Percentiles rank a stretch among this genome's conserved stretches.
These are phyloP conservation scores for Brassica incana DNA, from an alignment of 345 rosid genomes.

Conservation along the genomic window DNA sequence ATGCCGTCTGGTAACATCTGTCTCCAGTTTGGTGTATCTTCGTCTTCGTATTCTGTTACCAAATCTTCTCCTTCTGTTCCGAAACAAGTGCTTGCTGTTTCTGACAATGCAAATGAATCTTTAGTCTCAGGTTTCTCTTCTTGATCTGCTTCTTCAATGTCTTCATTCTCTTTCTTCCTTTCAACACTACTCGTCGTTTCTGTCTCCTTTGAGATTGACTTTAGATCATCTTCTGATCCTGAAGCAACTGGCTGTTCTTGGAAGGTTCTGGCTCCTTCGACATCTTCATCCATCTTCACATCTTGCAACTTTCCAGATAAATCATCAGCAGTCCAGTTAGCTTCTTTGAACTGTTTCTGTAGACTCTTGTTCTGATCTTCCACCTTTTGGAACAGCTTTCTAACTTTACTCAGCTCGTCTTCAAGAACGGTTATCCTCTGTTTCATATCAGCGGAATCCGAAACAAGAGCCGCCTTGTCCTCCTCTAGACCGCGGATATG, in stretches of 20 bases:
- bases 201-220: slow-evolving; percentile 24
- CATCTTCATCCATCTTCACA: slow-evolving; percentile 57
- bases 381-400: slow-evolving; percentile 48
- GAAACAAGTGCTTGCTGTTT: slow-evolving; percentile 41
- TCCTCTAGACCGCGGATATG: slow-evolving; percentile 57
- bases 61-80: slow-evolving; percentile 44
- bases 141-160: slow-evolving; percentile 16
- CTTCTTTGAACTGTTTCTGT: slow-evolving; percentile 53
- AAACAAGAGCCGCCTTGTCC: slow-evolving; percentile 55
- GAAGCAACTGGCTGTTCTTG: slow-evolving; percentile 20
- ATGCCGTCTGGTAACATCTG: slow-evolving; percentile 58
- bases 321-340: slow-evolving; percentile 45
- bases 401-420: slow-evolving; percentile 57
- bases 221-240: slow-evolving; percentile 27
- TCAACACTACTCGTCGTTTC: background rate
- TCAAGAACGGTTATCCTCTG: slow-evolving; percentile 55
- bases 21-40: slow-evolving; percentile 62
- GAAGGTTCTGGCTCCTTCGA: slow-evolving; percentile 37
- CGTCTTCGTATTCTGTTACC: slow-evolving; percentile 52
- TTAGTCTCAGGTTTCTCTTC: slow-evolving; percentile 47
- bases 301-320: slow-evolving; percentile 54
- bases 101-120: slow-evolving; percentile 37
- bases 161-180: slow-evolving; percentile 28
- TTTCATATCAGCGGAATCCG: slow-evolving; percentile 43
- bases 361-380: slow-evolving; percentile 51